Conservation (phyloP, 2,329 filamentous ascomycete genomes). For the Neofusicoccum umdonicola region DNA sequence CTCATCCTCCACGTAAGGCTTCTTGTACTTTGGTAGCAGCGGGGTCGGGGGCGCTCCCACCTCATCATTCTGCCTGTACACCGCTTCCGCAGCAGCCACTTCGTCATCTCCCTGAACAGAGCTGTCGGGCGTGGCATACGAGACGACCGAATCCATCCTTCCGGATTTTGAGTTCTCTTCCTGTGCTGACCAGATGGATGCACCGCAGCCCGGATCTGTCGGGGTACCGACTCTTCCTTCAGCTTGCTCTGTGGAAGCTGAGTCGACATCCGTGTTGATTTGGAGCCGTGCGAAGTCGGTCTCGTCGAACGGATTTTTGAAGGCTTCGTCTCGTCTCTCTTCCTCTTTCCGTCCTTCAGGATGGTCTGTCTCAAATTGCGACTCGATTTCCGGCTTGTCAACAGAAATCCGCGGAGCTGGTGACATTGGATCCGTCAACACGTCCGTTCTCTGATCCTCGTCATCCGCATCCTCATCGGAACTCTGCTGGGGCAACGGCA, state of each 20-base stretch:
- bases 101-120: conserved; percentile 8
- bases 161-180: neutral
- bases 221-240: neutral
- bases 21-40: neutral
- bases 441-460: neutral
- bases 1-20: conserved; percentile 4
- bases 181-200: conserved; percentile 7
- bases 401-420: neutral
- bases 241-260: neutral
- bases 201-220: neutral
- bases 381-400: neutral
- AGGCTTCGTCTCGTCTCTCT: neutral
- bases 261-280: neutral
- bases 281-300: neutral
- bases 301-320: neutral
- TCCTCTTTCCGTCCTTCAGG: neutral
- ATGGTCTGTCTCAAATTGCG: neutral
- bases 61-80: neutral
- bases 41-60: neutral
- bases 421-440: too few relatives aligned
- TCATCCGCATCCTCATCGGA: neutral
- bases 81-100: neutral
- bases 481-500: neutral
- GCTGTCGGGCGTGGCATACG: conserved; percentile 2
- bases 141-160: neutral